Conservation (phyloP, 495 filamentous ascomycete genomes). For the Penicillium coffeae region DNA sequence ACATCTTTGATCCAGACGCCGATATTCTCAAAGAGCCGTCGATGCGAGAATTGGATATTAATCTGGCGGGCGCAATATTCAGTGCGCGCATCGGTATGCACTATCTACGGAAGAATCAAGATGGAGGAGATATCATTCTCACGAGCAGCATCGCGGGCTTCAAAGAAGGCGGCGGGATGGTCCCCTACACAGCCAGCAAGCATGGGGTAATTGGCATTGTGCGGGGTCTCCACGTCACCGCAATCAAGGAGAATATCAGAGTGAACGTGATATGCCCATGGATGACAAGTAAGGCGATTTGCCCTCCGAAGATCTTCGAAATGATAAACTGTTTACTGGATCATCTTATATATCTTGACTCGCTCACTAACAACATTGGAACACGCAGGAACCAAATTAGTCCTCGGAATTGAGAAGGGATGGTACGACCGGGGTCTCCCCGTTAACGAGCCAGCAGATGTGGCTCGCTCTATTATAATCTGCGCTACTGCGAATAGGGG, state of each 20-base stretch:
- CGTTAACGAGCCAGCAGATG: slow-evolving; percentile 39
- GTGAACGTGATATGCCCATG: slow-evolving; percentile 54
- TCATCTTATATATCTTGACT: no score
- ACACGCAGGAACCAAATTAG: slow-evolving; percentile 22
- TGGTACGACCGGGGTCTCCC: slow-evolving; percentile 46
- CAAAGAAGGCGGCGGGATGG: slow-evolving; percentile 41
- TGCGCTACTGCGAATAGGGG: slow-evolving; percentile 37
- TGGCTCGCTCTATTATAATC: slow-evolving; percentile 30
- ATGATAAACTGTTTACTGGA: no score
- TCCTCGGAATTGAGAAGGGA: slow-evolving; percentile 34
- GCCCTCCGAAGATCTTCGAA: no score
- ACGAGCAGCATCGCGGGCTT: slow-evolving; percentile 41
- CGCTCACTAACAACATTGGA: no score
- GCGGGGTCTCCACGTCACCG: slow-evolving; percentile 38
- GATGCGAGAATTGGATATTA: slow-evolving; percentile 42
- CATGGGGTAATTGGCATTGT: slow-evolving; percentile 49
- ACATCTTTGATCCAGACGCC: slow-evolving; percentile 45
- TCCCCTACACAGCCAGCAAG: slow-evolving; percentile 47
- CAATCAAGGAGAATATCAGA: slow-evolving; percentile 37
- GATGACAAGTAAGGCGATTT: slow-evolving; percentile 47
- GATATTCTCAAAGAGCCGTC: slow-evolving; percentile 29
- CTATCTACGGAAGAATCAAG: slow-evolving; percentile 26
- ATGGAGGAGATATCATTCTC: slow-evolving; percentile 32
- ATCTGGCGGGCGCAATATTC: slow-evolving; percentile 47
- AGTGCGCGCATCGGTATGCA: slow-evolving; percentile 38